These are phyloP conservation scores for Pseudogymnoascus sp. DNA, from an alignment of 2,329 filamentous ascomycete species.

Conservation along the genomic window DNA sequence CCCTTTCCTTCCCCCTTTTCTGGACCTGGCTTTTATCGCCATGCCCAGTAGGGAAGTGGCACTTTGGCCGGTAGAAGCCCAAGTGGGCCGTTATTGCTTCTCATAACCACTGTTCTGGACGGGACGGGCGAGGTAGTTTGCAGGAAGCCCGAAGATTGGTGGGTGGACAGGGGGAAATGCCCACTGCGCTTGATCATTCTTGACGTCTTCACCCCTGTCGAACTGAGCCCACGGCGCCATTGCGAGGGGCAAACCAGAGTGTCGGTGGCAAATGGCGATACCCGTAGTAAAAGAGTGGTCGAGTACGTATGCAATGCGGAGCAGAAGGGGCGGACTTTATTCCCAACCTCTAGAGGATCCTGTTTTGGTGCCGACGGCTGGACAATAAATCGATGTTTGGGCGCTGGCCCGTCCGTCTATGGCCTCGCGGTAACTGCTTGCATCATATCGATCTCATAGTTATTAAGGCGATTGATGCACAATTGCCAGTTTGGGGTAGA, in stretches of 20 bases:
- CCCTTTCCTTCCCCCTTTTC: neutral
- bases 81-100: neutral
- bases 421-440: neutral
- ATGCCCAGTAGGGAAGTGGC: neutral
- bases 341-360: neutral
- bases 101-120: neutral
- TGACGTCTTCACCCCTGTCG: neutral
- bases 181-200: neutral
- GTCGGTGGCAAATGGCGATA: neutral
- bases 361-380: neutral
- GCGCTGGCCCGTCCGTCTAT: neutral
- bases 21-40: neutral
- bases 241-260: neutral
- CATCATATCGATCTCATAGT: slow-evolving; percentile 6
- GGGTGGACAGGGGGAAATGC: neutral
- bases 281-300: neutral
- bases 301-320: neutral
- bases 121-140: neutral
- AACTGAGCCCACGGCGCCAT: neutral
- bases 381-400: neutral
- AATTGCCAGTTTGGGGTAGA: neutral
- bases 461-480: neutral
- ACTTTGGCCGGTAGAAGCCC: neutral
- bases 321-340: neutral
- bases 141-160: neutral